Conservation (phyloP, 108 stramenopile species). For the Skeletonema potamos region DNA sequence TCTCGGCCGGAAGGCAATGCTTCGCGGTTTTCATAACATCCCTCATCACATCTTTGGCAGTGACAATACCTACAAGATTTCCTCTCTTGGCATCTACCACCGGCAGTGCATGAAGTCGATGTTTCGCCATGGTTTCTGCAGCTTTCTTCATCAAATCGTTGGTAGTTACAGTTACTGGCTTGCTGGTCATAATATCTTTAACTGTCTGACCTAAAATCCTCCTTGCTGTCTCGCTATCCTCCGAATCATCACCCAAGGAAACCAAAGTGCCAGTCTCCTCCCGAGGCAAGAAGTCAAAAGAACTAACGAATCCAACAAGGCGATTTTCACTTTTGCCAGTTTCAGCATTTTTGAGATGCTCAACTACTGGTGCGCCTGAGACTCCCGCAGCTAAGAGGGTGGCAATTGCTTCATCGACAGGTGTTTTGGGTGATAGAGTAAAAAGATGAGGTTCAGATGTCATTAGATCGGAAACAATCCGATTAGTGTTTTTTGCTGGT, state of each 20-base stretch:
- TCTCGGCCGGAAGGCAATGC: constrained; percentile 32
- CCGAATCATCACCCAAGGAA: constrained; percentile 31
- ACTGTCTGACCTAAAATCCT: constrained; percentile 43
- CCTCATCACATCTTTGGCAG: constrained; percentile 49
- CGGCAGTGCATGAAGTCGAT: constrained; percentile 33
- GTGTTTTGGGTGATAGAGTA: constrained; percentile 28
- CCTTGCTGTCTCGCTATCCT: constrained; percentile 38
- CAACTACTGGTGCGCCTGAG: constrained; percentile 42
- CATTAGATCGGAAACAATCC: constrained; percentile 47
- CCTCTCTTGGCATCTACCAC: constrained; percentile 41
- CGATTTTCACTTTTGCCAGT: constrained; percentile 19
- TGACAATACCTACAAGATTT: constrained; percentile 39
- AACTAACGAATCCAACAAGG: constrained; percentile 42
- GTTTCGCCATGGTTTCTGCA: constrained; percentile 44
- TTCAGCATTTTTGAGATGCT: constrained; percentile 32
- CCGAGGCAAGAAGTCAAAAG: constrained; percentile 43
- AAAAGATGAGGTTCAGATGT: constrained; percentile 28
- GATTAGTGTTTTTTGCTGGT: constrained; percentile 18
- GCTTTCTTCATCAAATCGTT: constrained; percentile 50
- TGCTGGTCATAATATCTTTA: constrained; percentile 34
- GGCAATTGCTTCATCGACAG: constrained; percentile 45
- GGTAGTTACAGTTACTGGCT: constrained; percentile 34
- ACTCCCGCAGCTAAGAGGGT: constrained; percentile 33
- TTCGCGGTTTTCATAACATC: constrained; percentile 43
- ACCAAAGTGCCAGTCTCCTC: constrained; percentile 40